Base-by-base conservation (phyloP, 129 eudicot species). In the Flaveria ramosissima region DNA sequence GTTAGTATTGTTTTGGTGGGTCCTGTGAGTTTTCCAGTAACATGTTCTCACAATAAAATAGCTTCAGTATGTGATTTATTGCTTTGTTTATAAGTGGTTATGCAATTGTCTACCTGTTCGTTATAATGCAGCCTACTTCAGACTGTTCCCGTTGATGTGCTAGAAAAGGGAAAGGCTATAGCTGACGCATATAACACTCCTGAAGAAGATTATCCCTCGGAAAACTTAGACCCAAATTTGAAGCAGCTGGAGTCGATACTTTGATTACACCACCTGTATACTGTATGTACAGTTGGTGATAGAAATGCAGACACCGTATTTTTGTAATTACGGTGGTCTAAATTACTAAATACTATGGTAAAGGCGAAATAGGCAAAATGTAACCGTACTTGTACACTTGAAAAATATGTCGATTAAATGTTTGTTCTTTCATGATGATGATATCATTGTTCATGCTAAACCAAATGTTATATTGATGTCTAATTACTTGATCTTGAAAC, bases 211-310 rank as follows among this genome's bases (percentile, higher is more conserved):
- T 68, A 45, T 47, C 74, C 71, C 6, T 78, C 91, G 32, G 82
- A 78, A 65, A 89, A 68, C 71, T 42, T 83, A 73, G 91, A 90
- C 76, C 91, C 90, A 32, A 83, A 85, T 57, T 71, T 93, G 73
- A 90, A 90, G 85, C 88, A 90, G 71, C 76, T 93, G 84, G 93
- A 93, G 77, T 88, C 98, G 4, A 68, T 93, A 76, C 74, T 90
- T 42, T 93, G 86, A 90, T 67, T 56, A 57, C 1, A 15, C 52
- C 20, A 51, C 9, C 70, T n/a, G 16, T 65, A 43, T 51, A 30
- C 60, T 45, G 71, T 36, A 75, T 75, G 68, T 69, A 68, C 48
- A 68, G 73, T 69, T 62, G 16, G 53, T 52, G 70, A 75, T 32
- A 45, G 62, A 39, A 79, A 23, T 66, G 17, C 46, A 26, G 46